Evolutionary conservation across 768 basidiomycete species (phyloP).

Genomic region (Jaapia argillacea): DNA sequence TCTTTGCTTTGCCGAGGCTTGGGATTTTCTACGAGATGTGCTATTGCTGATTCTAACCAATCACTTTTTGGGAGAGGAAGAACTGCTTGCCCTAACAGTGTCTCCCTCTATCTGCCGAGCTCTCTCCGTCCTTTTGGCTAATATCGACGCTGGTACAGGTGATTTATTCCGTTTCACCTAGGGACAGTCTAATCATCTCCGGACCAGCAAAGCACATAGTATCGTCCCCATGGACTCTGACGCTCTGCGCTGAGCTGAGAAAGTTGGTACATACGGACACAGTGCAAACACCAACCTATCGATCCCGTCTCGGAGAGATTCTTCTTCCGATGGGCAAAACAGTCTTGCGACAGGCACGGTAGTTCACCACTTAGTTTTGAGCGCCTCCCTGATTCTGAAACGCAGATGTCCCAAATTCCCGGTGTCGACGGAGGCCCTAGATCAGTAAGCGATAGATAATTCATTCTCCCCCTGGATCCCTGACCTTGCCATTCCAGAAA

Average conservation of each 20-base stretch:
- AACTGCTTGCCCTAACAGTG: slow-evolving; percentile 38
- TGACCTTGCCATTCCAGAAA: slow-evolving; percentile 3
- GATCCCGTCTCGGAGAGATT: background rate
- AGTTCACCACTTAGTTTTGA: background rate
- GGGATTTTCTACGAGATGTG: slow-evolving; percentile 41
- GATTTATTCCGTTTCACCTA: background rate
- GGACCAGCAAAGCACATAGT: background rate
- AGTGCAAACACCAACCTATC: background rate
- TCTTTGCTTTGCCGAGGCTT: slow-evolving; percentile 37
- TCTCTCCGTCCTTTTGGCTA: slow-evolving; percentile 26
- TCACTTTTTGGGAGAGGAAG: slow-evolving; percentile 34
- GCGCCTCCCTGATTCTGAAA: background rate
- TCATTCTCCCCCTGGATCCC: background rate
- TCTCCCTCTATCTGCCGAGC: slow-evolving; percentile 41
- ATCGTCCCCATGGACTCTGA: slow-evolving; percentile 35
- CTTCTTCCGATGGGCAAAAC: background rate
- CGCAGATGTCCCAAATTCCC: background rate
- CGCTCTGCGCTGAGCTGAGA: slow-evolving; percentile 29
- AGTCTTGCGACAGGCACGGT: background rate
- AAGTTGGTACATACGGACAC: slow-evolving; percentile 13
- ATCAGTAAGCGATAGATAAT: background rate
- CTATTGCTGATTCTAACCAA: slow-evolving; percentile 37
- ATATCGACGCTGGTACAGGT: slow-evolving; percentile 5
- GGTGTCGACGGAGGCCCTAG: background rate
- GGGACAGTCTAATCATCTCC: background rate